phyloP scores from a whole-genome alignment of 2,329 filamentous ascomycete species.

The Ascochyta fabae region DNA sequence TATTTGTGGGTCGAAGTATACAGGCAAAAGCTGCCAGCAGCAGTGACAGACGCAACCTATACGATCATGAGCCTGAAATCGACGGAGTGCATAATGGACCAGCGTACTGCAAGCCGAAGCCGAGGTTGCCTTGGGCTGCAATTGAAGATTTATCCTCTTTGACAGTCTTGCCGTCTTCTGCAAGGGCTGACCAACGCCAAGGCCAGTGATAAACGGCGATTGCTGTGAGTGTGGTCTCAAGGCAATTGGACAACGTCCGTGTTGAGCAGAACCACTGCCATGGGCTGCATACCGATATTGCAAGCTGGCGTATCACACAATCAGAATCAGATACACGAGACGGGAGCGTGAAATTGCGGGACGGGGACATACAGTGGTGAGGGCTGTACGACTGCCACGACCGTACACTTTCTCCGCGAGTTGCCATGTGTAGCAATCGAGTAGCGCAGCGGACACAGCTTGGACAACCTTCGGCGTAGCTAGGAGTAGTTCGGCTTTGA shows the following conservation, averaged over 20 bases:
- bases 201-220: conserved; percentile 84
- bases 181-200: conserved; percentile 67
- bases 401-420: conserved; percentile 79
- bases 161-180: conserved; percentile 25
- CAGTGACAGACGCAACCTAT: conserved; percentile 62
- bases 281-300: conserved; percentile 75
- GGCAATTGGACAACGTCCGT: conserved; percentile 89
- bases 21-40: conserved; percentile 81
- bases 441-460: conserved; percentile 75
- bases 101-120: conserved; percentile 38
- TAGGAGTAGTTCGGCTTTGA: conserved; percentile 71
- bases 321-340: conserved; percentile 32
- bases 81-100: conserved; percentile 12
- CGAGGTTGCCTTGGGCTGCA: conserved; percentile 44
- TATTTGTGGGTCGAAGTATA: conserved; percentile 86
- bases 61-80: conserved; percentile 31
- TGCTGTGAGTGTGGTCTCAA: conserved; percentile 88
- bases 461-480: conserved; percentile 78
- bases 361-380: conserved; percentile 68
- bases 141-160: conserved; percentile 37
- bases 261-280: conserved; percentile 98
- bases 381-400: conserved; percentile 65
- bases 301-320: conserved; percentile 60
- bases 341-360: conserved; percentile 19
- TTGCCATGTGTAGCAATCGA: conserved; percentile 89